These are phyloP conservation scores for Podila epigama DNA, from an alignment of 192 early-diverging fungal genomes.

Conservation along the genomic window DNA sequence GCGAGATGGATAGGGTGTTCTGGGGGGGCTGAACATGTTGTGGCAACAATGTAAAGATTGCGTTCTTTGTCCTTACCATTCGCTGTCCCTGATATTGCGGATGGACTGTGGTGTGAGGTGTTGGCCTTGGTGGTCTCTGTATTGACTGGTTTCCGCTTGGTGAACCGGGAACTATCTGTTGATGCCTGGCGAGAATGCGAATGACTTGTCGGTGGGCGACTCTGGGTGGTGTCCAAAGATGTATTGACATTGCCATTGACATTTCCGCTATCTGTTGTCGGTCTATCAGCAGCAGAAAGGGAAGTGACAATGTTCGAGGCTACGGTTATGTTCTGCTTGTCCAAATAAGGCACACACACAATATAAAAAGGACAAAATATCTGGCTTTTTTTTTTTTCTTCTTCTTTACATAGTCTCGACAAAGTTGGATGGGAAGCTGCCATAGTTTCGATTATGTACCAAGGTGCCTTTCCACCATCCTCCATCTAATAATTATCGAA, in stretches of 20 bases:
- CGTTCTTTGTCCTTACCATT: too few relatives aligned
- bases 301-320: too few relatives aligned
- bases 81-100: neutral
- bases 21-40: too few relatives aligned
- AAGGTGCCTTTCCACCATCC: constrained; percentile 48
- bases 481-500: constrained; percentile 20
- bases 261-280: neutral
- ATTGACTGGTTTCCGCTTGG: constrained; percentile 5
- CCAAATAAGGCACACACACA: too few relatives aligned
- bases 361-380: too few relatives aligned
- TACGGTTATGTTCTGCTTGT: too few relatives aligned
- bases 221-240: neutral
- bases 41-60: too few relatives aligned
- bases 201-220: neutral
- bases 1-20: too few relatives aligned
- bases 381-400: too few relatives aligned
- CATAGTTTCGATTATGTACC: constrained; percentile 9
- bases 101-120: neutral
- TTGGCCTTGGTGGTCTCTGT: neutral
- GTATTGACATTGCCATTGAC: neutral
- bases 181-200: neutral
- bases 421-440: constrained; percentile 43
- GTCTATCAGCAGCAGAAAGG: too few relatives aligned
- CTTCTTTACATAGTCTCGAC: constrained; percentile 38
- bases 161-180: neutral